Conservation (phyloP, 768 basidiomycete genomes). For the Crucibulum laeve region DNA sequence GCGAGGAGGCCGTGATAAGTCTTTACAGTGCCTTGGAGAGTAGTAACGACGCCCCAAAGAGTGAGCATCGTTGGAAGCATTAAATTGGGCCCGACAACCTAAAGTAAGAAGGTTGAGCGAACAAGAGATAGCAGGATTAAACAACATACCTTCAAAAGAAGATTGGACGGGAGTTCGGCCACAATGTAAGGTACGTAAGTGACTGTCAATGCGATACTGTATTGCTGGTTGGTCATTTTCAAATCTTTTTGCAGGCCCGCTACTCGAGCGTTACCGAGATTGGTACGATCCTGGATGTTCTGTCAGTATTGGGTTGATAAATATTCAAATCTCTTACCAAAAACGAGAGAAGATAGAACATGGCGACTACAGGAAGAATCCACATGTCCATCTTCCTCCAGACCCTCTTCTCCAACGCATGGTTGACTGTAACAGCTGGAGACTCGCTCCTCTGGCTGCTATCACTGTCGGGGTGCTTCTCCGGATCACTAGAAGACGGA, state of each 20-base stretch:
- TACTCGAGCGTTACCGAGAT: conserved; percentile 57
- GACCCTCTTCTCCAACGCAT: conserved; percentile 32
- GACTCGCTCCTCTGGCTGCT: conserved; percentile 17
- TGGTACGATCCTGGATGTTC: conserved; percentile 41
- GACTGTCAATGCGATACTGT: conserved; percentile 45
- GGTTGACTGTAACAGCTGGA: conserved; percentile 15
- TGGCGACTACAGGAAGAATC: conserved; percentile 42
- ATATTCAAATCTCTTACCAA: conserved; percentile 28
- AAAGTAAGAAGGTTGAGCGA: conserved; percentile 3
- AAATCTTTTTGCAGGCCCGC: conserved; percentile 56
- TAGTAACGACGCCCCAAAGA: conserved; percentile 64
- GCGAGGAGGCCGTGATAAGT: conserved; percentile 39
- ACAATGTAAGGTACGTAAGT: conserved; percentile 52
- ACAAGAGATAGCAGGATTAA: neutral
- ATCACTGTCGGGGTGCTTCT: conserved; percentile 21
- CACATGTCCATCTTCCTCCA: conserved; percentile 48
- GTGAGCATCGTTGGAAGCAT: conserved; percentile 59
- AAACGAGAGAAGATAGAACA: conserved; percentile 51
- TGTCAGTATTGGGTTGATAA: neutral
- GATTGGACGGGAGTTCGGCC: conserved; percentile 59
- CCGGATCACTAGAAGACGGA: conserved; percentile 18
- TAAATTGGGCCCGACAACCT: conserved; percentile 53
- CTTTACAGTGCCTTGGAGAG: conserved; percentile 56
- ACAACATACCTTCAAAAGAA: conserved; percentile 44
- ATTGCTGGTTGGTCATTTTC: conserved; percentile 43